These are phyloP conservation scores for Pseudogymnoascus sp. DNA, from an alignment of 2,329 filamentous ascomycete species.

Conservation along the genomic window DNA sequence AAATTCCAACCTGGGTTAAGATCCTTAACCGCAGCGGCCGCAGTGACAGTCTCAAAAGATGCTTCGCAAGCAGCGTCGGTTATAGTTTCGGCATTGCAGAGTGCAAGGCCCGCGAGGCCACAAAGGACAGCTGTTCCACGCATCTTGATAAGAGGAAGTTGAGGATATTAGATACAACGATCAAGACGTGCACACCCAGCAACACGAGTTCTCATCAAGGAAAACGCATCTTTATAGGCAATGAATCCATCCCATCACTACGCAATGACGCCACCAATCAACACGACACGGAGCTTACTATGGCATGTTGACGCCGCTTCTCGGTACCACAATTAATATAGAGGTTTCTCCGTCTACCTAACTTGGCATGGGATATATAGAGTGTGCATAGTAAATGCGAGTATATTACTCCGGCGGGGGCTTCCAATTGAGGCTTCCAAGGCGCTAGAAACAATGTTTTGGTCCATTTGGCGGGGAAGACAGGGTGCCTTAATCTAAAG, in stretches of 20 bases:
- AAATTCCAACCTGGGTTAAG: conserved; percentile 54
- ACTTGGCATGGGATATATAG: not conserved
- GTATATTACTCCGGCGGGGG: conserved; percentile 1
- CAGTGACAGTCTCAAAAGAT: conserved; percentile 19
- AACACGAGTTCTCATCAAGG: not conserved
- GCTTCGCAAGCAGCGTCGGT: conserved; percentile 16
- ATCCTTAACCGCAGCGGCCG: conserved; percentile 31
- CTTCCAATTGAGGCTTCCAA: conserved; percentile 1
- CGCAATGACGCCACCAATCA: not conserved
- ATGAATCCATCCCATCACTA: not conserved
- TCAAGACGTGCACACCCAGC: not conserved
- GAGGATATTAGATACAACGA: not conserved
- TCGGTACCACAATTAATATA: not conserved
- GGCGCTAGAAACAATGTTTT: conserved; percentile 1
- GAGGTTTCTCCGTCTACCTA: not conserved
- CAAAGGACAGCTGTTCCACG: not conserved
- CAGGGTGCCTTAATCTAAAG: conserved; percentile 6
- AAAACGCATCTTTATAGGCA: not conserved
- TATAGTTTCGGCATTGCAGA: conserved; percentile 3
- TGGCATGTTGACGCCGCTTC: not conserved
- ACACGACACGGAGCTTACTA: not conserved
- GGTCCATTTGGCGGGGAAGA: not conserved
- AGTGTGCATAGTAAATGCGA: not conserved
- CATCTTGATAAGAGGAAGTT: not conserved
- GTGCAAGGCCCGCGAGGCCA: not conserved